phyloP scores from a whole-genome alignment of 2,329 filamentous ascomycete species.

The Ophiosphaerella korrae region DNA sequence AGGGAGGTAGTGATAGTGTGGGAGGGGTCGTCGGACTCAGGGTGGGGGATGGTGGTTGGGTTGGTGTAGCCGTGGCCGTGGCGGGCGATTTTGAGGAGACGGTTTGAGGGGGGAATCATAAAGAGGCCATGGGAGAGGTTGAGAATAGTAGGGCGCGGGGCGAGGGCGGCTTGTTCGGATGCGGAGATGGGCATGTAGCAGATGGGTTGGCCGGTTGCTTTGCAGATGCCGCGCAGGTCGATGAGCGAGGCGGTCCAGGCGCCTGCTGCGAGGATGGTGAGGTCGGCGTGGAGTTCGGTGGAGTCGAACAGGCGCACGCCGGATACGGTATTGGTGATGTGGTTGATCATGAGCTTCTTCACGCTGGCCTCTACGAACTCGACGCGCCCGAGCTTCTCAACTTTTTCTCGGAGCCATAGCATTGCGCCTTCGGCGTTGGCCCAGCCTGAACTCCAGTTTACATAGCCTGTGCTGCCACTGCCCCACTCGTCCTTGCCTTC shows the following conservation, averaged over 20 bases:
- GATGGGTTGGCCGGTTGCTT: constrained; percentile 81
- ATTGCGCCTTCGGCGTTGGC: constrained; percentile 76
- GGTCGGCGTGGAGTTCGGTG: constrained; percentile 63
- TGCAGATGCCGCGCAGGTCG: constrained; percentile 75
- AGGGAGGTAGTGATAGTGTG: constrained; percentile 54
- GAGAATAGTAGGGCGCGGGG: constrained; percentile 71
- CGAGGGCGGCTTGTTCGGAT: constrained; percentile 70
- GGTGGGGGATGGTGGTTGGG: constrained; percentile 53
- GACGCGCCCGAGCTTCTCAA: constrained; percentile 60
- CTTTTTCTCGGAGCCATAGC: constrained; percentile 64
- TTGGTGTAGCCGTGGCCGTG: constrained; percentile 59
- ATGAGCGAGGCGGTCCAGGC: constrained; percentile 83
- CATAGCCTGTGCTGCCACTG: constrained; percentile 68
- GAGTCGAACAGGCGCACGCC: constrained; percentile 64
- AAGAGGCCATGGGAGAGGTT: constrained; percentile 75
- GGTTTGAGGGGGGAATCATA: constrained; percentile 68
- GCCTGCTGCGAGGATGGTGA: constrained; percentile 81
- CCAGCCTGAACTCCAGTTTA: constrained; percentile 79
- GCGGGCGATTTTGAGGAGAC: constrained; percentile 55
- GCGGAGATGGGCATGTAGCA: constrained; percentile 76
- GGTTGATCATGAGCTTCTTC: constrained; percentile 48
- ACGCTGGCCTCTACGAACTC: constrained; percentile 58
- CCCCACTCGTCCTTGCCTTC: constrained; percentile 46
- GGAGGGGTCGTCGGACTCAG: constrained; percentile 45
- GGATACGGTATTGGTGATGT: constrained; percentile 48